Conservation (phyloP, 1,284 basidiomycete genomes). For the Puccinia triticina region DNA sequence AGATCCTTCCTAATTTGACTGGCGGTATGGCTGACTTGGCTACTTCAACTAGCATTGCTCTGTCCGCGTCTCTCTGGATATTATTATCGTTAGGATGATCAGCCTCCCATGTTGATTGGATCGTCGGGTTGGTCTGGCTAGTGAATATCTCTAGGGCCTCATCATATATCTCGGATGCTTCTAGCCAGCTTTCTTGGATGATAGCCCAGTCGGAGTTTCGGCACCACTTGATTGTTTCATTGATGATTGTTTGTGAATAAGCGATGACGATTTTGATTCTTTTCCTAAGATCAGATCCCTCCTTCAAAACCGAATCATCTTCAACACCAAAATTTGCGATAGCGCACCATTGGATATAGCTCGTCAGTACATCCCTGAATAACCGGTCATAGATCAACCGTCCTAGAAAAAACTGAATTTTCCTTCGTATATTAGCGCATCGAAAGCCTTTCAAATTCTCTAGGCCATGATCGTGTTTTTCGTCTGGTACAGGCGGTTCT, state of each 20-base stretch:
- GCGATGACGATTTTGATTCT: not conserved
- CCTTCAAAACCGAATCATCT: not conserved
- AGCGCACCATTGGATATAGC: not conserved
- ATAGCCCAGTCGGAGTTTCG: not conserved
- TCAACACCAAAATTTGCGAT: not conserved
- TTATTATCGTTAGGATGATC: not conserved
- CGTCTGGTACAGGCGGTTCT: not conserved
- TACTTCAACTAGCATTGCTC: not conserved
- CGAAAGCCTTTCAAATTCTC: not conserved
- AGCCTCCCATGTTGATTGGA: not conserved
- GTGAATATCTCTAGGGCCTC: not conserved
- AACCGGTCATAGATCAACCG: not conserved
- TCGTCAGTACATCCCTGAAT: not conserved
- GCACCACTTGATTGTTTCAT: not conserved
- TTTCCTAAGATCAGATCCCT: not conserved
- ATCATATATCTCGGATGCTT: not conserved
- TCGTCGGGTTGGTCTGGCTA: not conserved
- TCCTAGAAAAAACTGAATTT: not conserved
- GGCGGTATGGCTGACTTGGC: not conserved
- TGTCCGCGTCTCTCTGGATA: not conserved
- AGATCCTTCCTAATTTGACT: not conserved
- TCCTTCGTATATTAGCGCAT: not conserved
- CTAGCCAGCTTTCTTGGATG: not conserved
- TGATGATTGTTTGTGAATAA: not conserved
- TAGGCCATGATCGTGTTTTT: not conserved